These are phyloP conservation scores for Verticillium zaregamsianum DNA, from an alignment of 2,329 filamentous ascomycete genomes.

Conservation along the genomic window DNA sequence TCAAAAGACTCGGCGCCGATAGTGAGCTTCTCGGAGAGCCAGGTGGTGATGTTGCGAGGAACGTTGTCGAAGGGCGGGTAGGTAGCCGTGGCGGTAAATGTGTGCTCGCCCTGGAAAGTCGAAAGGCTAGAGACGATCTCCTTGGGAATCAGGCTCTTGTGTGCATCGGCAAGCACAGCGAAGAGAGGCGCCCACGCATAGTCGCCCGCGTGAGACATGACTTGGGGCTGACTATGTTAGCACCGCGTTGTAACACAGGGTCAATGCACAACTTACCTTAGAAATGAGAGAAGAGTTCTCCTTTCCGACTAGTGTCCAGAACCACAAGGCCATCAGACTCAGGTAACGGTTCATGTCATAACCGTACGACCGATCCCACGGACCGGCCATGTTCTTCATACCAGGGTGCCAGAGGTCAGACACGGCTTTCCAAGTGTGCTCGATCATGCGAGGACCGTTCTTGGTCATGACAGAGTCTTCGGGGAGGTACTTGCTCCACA, in stretches of 20 bases:
- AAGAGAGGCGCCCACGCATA: slow-evolving; percentile 55
- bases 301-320: slow-evolving; percentile 55
- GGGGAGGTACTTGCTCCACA: slow-evolving; percentile 58
- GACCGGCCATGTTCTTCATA: slow-evolving; percentile 58
- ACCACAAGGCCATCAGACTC: slow-evolving; percentile 51
- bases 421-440: slow-evolving; percentile 46
- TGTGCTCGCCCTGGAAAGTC: slow-evolving; percentile 48
- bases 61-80: slow-evolving; percentile 55
- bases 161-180: slow-evolving; percentile 47
- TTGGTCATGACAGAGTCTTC: slow-evolving; percentile 47
- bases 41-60: slow-evolving; percentile 55
- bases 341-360: slow-evolving; percentile 62
- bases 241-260: neutral
- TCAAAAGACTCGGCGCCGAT: slow-evolving; percentile 58
- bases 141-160: slow-evolving; percentile 41
- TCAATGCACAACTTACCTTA: slow-evolving; percentile 18
- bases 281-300: slow-evolving; percentile 29
- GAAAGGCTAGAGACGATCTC: slow-evolving; percentile 34
- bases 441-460: slow-evolving; percentile 47
- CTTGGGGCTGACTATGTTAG: slow-evolving; percentile 31
- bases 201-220: slow-evolving; percentile 57
- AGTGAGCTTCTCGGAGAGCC: slow-evolving; percentile 51
- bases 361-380: slow-evolving; percentile 61
- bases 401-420: slow-evolving; percentile 52
- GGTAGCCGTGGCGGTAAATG: slow-evolving; percentile 46